A percentile compares a stretch with the other conserved stretches of the same genome.
These are phyloP conservation scores for Aspergillus wentii DNA, from an alignment of 495 filamentous ascomycete genomes.

Conservation along the genomic window DNA sequence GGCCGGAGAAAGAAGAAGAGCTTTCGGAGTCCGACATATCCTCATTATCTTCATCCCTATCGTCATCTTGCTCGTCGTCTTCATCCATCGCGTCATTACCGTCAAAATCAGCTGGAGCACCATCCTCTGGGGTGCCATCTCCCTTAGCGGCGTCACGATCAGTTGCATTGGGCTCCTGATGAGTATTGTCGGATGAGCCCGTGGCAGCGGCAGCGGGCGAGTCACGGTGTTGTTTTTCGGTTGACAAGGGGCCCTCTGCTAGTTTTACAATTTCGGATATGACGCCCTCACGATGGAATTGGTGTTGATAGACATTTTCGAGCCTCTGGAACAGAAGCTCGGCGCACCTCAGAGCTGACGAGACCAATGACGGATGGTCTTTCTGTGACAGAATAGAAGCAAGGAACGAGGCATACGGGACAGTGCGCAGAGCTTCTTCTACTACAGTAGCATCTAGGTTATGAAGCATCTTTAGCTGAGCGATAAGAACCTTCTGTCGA, in stretches of 20 bases:
- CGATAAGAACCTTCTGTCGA: slow-evolving; percentile 91
- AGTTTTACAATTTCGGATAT: slow-evolving; percentile 86
- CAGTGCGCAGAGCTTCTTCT: slow-evolving; percentile 79
- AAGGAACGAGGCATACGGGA: slow-evolving; percentile 95
- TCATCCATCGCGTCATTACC: slow-evolving; percentile 49
- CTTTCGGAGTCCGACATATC: slow-evolving; percentile 68
- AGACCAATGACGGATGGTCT: slow-evolving; percentile 84
- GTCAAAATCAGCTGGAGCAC: slow-evolving; percentile 49
- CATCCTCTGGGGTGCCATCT: slow-evolving; percentile 41
- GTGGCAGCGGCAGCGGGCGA: slow-evolving; percentile 10
- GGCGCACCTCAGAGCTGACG: slow-evolving; percentile 79
- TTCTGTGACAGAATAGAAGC: slow-evolving; percentile 95
- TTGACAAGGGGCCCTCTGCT: slow-evolving; percentile 48
- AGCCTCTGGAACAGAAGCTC: slow-evolving; percentile 82
- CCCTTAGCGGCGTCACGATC: not conserved
- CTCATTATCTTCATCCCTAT: slow-evolving; percentile 55
- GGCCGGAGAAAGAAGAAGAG: slow-evolving; percentile 50
- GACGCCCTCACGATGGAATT: slow-evolving; percentile 96
- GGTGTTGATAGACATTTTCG: slow-evolving; percentile 84
- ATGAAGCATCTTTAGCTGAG: slow-evolving; percentile 98
- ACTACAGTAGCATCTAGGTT: slow-evolving; percentile 81
- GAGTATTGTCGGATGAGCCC: slow-evolving; percentile 13
- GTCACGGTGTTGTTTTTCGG: slow-evolving; percentile 16
- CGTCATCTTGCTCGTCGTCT: slow-evolving; percentile 57
- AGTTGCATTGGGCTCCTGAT: slow-evolving; percentile 2